Conservation (phyloP, 2,329 filamentous ascomycete species). For the Passalora sequoiae region DNA sequence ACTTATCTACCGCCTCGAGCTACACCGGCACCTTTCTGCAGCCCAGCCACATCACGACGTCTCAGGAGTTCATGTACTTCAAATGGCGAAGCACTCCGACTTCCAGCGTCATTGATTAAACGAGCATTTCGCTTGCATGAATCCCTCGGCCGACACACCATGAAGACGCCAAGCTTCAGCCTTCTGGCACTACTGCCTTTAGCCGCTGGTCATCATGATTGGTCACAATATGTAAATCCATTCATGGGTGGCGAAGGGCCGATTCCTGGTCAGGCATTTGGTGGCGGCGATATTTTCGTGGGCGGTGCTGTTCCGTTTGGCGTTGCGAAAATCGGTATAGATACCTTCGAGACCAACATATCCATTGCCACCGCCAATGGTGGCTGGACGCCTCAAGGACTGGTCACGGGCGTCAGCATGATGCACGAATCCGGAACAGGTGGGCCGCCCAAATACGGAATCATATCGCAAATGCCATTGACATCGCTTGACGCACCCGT, state of each 20-base stretch:
- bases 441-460: slow-evolving; percentile 65
- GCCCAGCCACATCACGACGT: too few species aligned
- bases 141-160: too few species aligned
- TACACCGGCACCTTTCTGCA: too few species aligned
- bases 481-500: slow-evolving; percentile 40
- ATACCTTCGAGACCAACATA: slow-evolving; percentile 34
- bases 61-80: too few species aligned
- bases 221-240: slow-evolving; percentile 45
- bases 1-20: too few species aligned
- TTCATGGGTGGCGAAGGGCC: slow-evolving; percentile 49
- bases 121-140: too few species aligned
- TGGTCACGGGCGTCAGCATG: slow-evolving; percentile 37
- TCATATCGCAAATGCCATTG: slow-evolving; percentile 49
- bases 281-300: slow-evolving; percentile 43
- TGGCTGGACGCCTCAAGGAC: slow-evolving; percentile 36
- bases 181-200: too few species aligned
- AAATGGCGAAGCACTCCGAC: too few species aligned
- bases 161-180: too few species aligned
- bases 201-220: slow-evolving; percentile 36
- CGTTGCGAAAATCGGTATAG: slow-evolving; percentile 42
- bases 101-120: too few species aligned
- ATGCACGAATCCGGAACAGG: slow-evolving; percentile 64
- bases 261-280: slow-evolving; percentile 41
- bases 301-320: slow-evolving; percentile 40
- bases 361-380: slow-evolving; percentile 38